phyloP scores from a whole-genome alignment of 2,329 filamentous ascomycete genomes.

The Exophiala spinifera region DNA sequence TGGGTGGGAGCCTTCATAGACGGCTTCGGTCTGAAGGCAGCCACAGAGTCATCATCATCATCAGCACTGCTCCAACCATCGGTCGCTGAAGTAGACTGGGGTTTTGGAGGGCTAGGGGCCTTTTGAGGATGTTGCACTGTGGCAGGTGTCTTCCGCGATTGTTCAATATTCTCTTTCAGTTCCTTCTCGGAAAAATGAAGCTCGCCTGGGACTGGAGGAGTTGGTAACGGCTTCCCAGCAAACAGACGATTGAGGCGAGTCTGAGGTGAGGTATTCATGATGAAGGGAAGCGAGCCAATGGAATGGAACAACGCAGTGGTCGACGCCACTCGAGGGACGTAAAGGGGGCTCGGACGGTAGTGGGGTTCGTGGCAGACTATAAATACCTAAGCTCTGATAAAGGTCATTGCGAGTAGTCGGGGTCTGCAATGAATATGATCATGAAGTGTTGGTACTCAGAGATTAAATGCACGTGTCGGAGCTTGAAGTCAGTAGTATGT shows the following conservation, averaged over 20 bases:
- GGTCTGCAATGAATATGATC: too few relatives aligned
- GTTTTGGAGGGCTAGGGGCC: conserved; percentile 3
- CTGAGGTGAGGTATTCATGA: conserved; percentile 22
- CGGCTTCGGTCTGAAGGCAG: conserved; percentile 18
- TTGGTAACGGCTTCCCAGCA: conserved; percentile 9
- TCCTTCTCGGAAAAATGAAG: conserved; percentile 21
- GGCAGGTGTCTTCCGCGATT: conserved; percentile 9
- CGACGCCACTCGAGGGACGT: too few relatives aligned
- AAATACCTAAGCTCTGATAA: too few relatives aligned
- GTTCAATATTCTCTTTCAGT: conserved; percentile 11
- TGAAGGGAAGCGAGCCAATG: background rate
- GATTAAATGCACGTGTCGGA: too few relatives aligned
- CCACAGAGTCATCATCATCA: conserved; percentile 29
- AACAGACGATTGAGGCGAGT: conserved; percentile 22
- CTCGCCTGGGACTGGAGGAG: conserved; percentile 9
- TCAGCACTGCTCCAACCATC: conserved; percentile 18
- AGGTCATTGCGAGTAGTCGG: too few relatives aligned
- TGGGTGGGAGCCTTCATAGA: conserved; percentile 16
- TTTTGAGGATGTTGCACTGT: conserved; percentile 13
- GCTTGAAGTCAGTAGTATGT: too few relatives aligned
- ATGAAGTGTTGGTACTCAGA: too few relatives aligned
- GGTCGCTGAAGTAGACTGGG: background rate
- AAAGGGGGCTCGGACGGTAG: background rate
- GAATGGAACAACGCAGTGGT: background rate
- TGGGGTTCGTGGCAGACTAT: too few relatives aligned